Evolutionary conservation across 2,329 filamentous ascomycete species (phyloP), one percentile per base, ranked within the genome.

Genomic region (Trichoderma brevicompactum): DNA sequence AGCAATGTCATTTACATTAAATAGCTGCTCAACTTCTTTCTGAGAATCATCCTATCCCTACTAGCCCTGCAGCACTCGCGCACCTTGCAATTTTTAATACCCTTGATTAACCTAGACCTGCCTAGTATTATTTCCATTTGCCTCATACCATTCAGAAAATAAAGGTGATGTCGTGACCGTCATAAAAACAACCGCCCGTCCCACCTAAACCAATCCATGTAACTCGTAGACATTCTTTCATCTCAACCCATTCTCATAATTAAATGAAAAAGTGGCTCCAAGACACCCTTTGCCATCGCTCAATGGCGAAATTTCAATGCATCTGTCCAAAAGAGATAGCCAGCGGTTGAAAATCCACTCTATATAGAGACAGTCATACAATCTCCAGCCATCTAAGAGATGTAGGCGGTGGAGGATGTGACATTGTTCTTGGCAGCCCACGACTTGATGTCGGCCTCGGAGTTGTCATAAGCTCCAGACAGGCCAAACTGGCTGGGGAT

Each of bases 401-500:
- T 67, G 62, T 74, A 75, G 69, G 75, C 72, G 17, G 70, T 68
- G 15, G 76, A 75, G 38, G 72, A 70, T 54, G 70, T 71, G 65
- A 76, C 75, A 64, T 77, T 77, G 71, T 78, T 78, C 70, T 73
- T 77, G 48, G 74, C 70, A 46, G 72, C 76, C 77, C 76, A 78
- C 15, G 73, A 72, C 68, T 74, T 67, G 28, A 77, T 68, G 54
- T 77, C 74, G 48, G 70, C 74, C 60, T 75, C 74, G 73, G 69
- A 74, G 69, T 73, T 76, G 69, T 76, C 69, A 79, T 80, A 77
- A 56, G 91, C 90, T 68, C 86, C 91, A 48, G 81, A 79, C 56
- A 96, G 85, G 60, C 83, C 87, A 73, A 86, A 92, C 74, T 95
- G 92, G 54, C 83, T 86, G 52, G 81, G 74, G 70, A 96, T 84